Evolutionary conservation across 768 basidiomycete genomes (phyloP), one percentile per base, ranked within the genome.

Genomic region (Paxillus involutus): DNA sequence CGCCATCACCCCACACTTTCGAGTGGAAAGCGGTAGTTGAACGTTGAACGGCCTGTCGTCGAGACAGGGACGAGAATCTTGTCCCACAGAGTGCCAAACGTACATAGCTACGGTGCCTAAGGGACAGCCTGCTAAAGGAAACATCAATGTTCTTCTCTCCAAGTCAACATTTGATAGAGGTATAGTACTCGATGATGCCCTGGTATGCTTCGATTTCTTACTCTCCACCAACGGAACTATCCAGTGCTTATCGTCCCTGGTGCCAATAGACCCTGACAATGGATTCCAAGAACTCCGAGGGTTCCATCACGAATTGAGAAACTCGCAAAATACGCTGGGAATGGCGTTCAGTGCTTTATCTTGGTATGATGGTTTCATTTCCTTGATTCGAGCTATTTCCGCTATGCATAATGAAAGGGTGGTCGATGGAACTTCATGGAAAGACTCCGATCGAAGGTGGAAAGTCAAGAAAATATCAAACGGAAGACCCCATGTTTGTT

Each of bases 161-260:
- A 55, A 73, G 80, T 21, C 69, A 75, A 49, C 85, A 6, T 65
- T 70, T 1, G 83, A 83, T 57, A 80, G 75, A 55, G 89, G 89
- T 14, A 81, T 91, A 53, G 71, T 77, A 3, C 75, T 90, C 47
- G 70, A 72, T 11, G 89, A 91, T 59, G 87, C 85, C 8, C 63
- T 89, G 50, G 89, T 85, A 59, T 61, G 79, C 56, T 36, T 21
- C 45, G 14, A 46, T 12, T 37, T n/a, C 49, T 35, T 30, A 44
- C 21, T 52, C 46, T 41, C 12, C 40, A 42, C 39, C 47, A 29
- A 60, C 43, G 35, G 19, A 2, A 42, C 52, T 53, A 17, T 55
- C n/a, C 56, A 90, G 89, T 91, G 89, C 89, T 88, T 91, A 91
- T 59, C 73, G 81, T 29, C 78, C 81, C 44, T 91, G 88, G 88